phyloP scores from a whole-genome alignment of 2,329 filamentous ascomycete species.

The Alternaria dauci region DNA sequence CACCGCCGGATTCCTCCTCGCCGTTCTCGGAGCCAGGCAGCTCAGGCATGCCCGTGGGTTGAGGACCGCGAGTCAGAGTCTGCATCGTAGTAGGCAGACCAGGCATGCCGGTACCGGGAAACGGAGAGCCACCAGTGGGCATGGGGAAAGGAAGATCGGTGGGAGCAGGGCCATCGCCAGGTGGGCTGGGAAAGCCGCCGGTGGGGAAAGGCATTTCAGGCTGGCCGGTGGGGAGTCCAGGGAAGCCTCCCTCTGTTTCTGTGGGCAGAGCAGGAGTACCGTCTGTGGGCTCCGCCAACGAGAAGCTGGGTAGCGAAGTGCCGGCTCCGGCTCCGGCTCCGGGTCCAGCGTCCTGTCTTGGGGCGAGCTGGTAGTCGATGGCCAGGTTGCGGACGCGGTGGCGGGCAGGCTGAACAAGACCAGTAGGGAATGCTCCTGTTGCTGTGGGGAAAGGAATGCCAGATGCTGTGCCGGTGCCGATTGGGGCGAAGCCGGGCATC shows the following conservation, averaged over 20 bases:
- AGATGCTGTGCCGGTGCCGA: conserved; percentile 4
- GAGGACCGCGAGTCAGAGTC: conserved; percentile 24
- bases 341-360: conserved; percentile 12
- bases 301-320: conserved; percentile 22
- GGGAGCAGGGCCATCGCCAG: background rate
- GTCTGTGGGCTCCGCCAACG: conserved; percentile 15
- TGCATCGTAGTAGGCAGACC: conserved; percentile 13
- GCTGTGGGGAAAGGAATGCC: conserved; percentile 17
- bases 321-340: background rate
- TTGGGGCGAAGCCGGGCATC: conserved; percentile 10
- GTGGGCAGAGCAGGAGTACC: conserved; percentile 4
- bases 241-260: background rate
- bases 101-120: conserved; percentile 11
- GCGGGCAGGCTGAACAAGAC: background rate
- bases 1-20: background rate
- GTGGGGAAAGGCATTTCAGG: background rate
- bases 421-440: conserved; percentile 3
- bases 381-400: conserved; percentile 8
- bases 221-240: background rate
- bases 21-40: conserved; percentile 3
- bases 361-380: conserved; percentile 29
- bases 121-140: conserved; percentile 13
- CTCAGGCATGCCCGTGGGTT: conserved; percentile 17
- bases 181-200: conserved; percentile 6
- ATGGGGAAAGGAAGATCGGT: conserved; percentile 11